Conservation (phyloP, 768 basidiomycete genomes). For the Tremella fuciformis region DNA sequence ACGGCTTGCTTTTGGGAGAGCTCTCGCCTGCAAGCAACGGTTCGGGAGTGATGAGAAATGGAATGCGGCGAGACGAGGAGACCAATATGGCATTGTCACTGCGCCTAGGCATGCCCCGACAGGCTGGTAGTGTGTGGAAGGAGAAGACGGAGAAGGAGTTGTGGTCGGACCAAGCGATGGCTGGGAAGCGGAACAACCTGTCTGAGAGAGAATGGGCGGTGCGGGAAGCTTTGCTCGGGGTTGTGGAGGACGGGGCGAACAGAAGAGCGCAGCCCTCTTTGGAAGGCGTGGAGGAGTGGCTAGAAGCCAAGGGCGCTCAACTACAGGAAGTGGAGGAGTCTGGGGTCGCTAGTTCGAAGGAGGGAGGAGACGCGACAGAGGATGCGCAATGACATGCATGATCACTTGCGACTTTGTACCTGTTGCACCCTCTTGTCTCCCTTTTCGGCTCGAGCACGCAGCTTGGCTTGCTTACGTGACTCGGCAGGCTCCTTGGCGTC, state of each 20-base stretch:
- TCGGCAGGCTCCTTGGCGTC: slow-evolving; percentile 18
- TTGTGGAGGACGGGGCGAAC: slow-evolving; percentile 27
- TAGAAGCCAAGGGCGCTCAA: slow-evolving; percentile 27
- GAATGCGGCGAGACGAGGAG: background rate
- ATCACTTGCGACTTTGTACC: slow-evolving; percentile 22
- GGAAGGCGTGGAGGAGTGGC: slow-evolving; percentile 41
- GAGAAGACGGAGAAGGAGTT: slow-evolving; percentile 3
- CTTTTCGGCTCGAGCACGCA: slow-evolving; percentile 47
- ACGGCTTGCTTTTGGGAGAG: background rate
- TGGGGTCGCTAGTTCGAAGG: slow-evolving; percentile 24
- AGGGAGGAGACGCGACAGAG: slow-evolving; percentile 1
- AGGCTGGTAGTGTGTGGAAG: background rate
- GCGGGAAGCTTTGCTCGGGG: slow-evolving; percentile 40
- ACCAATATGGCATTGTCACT: background rate
- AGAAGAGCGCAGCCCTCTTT: slow-evolving; percentile 24
- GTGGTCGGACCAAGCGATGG: background rate
- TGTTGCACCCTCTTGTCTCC: slow-evolving; percentile 51
- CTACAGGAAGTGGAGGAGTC: slow-evolving; percentile 25
- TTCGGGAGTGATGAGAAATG: background rate
- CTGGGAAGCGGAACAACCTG: slow-evolving; percentile 5
- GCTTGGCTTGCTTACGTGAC: slow-evolving; percentile 45
- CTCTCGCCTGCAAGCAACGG: background rate
- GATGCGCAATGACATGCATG: slow-evolving; percentile 3
- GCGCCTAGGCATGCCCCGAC: background rate
- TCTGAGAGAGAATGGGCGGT: slow-evolving; percentile 35